Percentiles rank a stretch among this genome's conserved stretches.
phyloP scores from a whole-genome alignment of 2,329 filamentous ascomycete species.

The Aspergillus persii region DNA sequence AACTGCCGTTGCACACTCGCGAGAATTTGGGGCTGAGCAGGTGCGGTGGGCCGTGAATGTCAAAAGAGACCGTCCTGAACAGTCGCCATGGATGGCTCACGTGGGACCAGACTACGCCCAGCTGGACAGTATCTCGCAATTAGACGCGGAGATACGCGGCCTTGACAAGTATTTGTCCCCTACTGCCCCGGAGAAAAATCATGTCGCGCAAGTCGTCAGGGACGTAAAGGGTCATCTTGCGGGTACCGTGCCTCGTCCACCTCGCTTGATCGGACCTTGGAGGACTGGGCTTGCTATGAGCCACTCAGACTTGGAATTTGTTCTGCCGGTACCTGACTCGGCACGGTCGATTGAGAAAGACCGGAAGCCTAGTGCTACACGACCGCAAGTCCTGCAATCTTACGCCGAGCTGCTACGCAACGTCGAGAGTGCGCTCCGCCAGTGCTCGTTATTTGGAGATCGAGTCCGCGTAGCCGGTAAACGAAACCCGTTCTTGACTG shows the following conservation, averaged over 20 bases:
- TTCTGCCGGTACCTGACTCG: slow-evolving; percentile 30
- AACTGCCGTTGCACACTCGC: background rate
- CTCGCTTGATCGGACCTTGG: slow-evolving; percentile 54
- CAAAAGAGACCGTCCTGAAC: slow-evolving; percentile 12
- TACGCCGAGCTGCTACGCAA: slow-evolving; percentile 24
- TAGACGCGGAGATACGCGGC: slow-evolving; percentile 48
- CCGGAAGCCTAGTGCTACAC: slow-evolving; percentile 34
- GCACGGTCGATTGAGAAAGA: slow-evolving; percentile 20
- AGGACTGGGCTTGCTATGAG: slow-evolving; percentile 52
- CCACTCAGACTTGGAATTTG: slow-evolving; percentile 56
- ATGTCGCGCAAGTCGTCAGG: slow-evolving; percentile 23
- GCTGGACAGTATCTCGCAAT: slow-evolving; percentile 25
- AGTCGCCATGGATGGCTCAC: slow-evolving; percentile 35
- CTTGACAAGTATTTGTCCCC: slow-evolving; percentile 47
- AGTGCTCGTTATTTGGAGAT: slow-evolving; percentile 18
- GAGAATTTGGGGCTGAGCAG: background rate
- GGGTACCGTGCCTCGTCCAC: slow-evolving; percentile 24
- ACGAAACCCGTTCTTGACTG: slow-evolving; percentile 28
- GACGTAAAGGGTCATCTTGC: slow-evolving; percentile 31
- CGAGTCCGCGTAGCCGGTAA: slow-evolving; percentile 22
- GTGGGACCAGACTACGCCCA: slow-evolving; percentile 11
- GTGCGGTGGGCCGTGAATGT: slow-evolving; percentile 13
- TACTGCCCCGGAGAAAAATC: slow-evolving; percentile 41
- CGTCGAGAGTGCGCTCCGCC: slow-evolving; percentile 22
- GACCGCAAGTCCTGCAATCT: slow-evolving; percentile 28